A percentile compares a stretch with the other conserved stretches of the same genome.
Evolutionary conservation across 2,329 filamentous ascomycete genomes (phyloP).

Genomic region (Rachicladosporium sp.): DNA sequence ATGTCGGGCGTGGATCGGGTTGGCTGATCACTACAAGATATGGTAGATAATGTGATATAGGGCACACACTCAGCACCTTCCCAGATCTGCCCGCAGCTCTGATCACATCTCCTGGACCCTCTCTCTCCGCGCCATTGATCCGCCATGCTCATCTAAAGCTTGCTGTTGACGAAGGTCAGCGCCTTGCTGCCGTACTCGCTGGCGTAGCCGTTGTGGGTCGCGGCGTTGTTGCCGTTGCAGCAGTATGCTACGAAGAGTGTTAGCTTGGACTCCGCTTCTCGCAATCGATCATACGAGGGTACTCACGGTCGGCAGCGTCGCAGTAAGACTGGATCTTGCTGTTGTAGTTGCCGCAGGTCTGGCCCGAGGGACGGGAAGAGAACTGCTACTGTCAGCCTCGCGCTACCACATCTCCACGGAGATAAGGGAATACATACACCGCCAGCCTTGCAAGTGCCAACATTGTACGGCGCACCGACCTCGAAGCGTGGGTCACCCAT

Average conservation of each 20-base stretch:
- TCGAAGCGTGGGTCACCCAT: constrained; percentile 51
- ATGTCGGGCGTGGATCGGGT: too few species aligned
- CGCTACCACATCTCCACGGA: too few species aligned
- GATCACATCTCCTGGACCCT: too few species aligned
- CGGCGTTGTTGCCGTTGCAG: constrained; percentile 49
- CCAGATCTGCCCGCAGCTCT: too few species aligned
- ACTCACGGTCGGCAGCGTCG: constrained; percentile 43
- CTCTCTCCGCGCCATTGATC: too few species aligned
- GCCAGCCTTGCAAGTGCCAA: constrained; percentile 45
- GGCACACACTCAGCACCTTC: too few species aligned
- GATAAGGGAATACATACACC: constrained; percentile 32
- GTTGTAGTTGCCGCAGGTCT: constrained; percentile 41
- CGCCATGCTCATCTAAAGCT: constrained; percentile 20
- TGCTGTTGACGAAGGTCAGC: constrained; percentile 45
- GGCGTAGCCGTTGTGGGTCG: constrained; percentile 50
- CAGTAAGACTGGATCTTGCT: constrained; percentile 53
- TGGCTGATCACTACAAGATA: too few species aligned
- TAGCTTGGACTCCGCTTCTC: too few species aligned
- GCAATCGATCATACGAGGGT: too few species aligned
- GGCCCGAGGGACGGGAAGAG: constrained; percentile 45
- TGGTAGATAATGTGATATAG: too few species aligned
- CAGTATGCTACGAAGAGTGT: constrained; percentile 34
- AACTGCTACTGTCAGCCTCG: constrained; percentile 33
- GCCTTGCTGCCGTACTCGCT: constrained; percentile 47
- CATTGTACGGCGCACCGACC: constrained; percentile 44